Evolutionary conservation across 169 alveolate species (phyloP).

Genomic region (Perkinsus marinus): DNA sequence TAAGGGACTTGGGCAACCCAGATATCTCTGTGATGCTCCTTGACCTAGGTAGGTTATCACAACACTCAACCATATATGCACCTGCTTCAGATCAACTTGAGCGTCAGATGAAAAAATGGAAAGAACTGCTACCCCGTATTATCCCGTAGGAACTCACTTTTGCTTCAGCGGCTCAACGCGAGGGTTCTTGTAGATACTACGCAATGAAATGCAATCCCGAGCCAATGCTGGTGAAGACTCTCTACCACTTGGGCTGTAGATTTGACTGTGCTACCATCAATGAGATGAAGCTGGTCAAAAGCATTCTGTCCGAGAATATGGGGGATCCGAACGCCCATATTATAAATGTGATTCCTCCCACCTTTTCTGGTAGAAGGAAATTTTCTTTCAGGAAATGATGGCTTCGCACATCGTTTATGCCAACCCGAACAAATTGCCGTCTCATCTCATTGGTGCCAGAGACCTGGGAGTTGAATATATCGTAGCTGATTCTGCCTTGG

Average conservation of each 20-base stretch:
- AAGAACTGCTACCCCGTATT: neutral
- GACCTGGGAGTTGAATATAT: neutral
- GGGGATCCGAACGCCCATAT: neutral
- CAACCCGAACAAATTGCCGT: conserved; percentile 10
- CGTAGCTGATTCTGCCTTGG: conserved; percentile 5
- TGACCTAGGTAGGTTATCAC: neutral
- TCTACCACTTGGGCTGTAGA: conserved; percentile 4
- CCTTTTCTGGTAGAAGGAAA: neutral
- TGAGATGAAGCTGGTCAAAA: conserved; percentile 13
- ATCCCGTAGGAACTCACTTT: neutral
- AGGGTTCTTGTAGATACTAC: neutral
- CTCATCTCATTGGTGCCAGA: neutral
- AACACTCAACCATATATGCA: too few species aligned
- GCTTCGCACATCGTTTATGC: neutral
- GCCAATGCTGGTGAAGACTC: conserved; percentile 10
- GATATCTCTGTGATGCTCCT: neutral
- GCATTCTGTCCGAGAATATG: neutral
- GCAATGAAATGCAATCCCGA: conserved; percentile 34
- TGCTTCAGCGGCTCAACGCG: neutral
- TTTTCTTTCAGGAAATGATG: neutral
- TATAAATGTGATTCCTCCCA: neutral
- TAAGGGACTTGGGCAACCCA: neutral
- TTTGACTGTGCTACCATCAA: conserved; percentile 26
- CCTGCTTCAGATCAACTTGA: neutral
- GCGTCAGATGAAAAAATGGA: neutral